Evolutionary conservation across 257 asterid genomes (phyloP).

Genomic region (Anisodus tanguticus): DNA sequence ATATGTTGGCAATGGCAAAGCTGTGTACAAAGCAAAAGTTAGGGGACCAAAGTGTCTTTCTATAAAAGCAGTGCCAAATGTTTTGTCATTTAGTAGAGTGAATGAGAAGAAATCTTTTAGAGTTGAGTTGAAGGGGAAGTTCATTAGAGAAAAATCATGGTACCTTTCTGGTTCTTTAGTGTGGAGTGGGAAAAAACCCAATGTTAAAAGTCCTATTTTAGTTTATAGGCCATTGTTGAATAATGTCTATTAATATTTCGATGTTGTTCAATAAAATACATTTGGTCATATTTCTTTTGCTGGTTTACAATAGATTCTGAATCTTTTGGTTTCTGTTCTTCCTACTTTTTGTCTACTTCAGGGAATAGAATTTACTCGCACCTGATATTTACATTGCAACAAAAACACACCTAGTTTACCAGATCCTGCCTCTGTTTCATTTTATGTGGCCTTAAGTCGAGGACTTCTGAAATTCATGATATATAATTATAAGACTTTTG

Average conservation of each 20-base stretch:
- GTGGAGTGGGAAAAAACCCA: conserved; percentile 50
- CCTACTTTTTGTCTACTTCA: neutral
- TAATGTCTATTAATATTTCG: neutral
- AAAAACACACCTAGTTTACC: neutral
- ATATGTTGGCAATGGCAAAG: conserved; percentile 47
- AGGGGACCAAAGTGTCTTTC: conserved; percentile 45
- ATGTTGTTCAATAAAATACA: neutral
- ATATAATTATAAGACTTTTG: neutral
- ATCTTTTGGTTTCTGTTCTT: neutral
- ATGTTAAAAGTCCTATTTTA: conserved; percentile 66
- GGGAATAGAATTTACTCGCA: neutral
- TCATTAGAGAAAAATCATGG: conserved; percentile 33
- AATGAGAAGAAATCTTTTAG: conserved; percentile 55
- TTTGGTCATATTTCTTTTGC: neutral
- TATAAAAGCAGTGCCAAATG: conserved; percentile 51
- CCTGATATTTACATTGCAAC: neutral
- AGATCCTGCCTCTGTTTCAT: too few relatives aligned
- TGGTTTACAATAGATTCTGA: neutral
- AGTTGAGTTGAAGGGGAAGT: conserved; percentile 58
- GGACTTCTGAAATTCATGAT: too few relatives aligned
- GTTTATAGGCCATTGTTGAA: conserved; percentile 39
- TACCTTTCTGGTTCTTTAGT: conserved; percentile 37
- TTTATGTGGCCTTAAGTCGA: too few relatives aligned
- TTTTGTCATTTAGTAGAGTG: conserved; percentile 42
- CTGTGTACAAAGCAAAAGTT: conserved; percentile 56